Evolutionary conservation across 2,329 filamentous ascomycete genomes (phyloP).

Genomic region (Hymenoscyphus linearis): DNA sequence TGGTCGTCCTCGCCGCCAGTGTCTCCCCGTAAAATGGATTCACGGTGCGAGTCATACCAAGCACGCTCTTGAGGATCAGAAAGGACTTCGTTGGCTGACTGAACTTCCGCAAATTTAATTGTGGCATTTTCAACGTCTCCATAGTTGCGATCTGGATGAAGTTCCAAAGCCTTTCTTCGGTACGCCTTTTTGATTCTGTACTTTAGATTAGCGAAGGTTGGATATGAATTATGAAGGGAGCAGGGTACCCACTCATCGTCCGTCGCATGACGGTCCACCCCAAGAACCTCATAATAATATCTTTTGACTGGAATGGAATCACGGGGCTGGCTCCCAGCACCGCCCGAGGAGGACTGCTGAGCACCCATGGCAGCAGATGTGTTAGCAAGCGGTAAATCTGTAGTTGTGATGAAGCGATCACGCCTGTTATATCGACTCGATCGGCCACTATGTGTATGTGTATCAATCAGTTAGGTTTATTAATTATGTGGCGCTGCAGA

Average conservation of each 20-base stretch:
- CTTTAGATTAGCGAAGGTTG: slow-evolving; percentile 8
- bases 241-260: slow-evolving; percentile 67
- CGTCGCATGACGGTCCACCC: slow-evolving; percentile 64
- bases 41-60: slow-evolving; percentile 95
- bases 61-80: slow-evolving; percentile 92
- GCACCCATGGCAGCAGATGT: slow-evolving; percentile 22
- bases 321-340: slow-evolving; percentile 7
- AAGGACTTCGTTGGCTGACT: slow-evolving; percentile 91
- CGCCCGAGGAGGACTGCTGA: slow-evolving; percentile 23
- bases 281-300: slow-evolving; percentile 82
- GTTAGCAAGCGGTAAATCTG: not conserved
- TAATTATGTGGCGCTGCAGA: not conserved
- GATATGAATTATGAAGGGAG: not conserved
- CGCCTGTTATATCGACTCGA: not conserved
- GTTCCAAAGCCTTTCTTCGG: slow-evolving; percentile 79
- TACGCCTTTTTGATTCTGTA: slow-evolving; percentile 88
- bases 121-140: slow-evolving; percentile 81
- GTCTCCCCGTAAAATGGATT: slow-evolving; percentile 65
- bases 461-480: not conserved
- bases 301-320: slow-evolving; percentile 44
- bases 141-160: slow-evolving; percentile 92
- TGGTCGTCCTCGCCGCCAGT: slow-evolving; percentile 39
- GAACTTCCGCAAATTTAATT: slow-evolving; percentile 80
- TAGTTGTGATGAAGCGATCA: not conserved
- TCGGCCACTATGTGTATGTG: not conserved